Evolutionary conservation across 208 protist species (phyloP).

Genomic region (Zelonia costaricensis): DNA sequence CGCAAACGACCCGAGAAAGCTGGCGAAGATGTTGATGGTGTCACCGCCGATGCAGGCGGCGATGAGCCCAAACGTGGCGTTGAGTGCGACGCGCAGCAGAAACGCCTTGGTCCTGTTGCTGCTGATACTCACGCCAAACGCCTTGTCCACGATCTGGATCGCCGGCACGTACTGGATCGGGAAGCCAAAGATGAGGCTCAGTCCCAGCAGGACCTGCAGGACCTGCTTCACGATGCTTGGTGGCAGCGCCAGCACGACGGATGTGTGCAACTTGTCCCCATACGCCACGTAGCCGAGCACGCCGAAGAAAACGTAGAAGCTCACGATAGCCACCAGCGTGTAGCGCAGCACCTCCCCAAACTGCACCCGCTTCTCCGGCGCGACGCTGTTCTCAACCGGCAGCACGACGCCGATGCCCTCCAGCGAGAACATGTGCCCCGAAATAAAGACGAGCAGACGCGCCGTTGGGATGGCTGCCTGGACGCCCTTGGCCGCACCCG

Average conservation of each 20-base stretch:
- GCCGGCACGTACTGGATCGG: conserved; percentile 84
- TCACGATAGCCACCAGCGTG: conserved; percentile 54
- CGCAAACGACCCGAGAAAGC: conserved; percentile 78
- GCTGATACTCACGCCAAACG: conserved; percentile 40
- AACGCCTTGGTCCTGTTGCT: conserved; percentile 30
- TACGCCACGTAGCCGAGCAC: conserved; percentile 75
- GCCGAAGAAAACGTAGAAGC: conserved; percentile 68
- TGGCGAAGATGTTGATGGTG: conserved; percentile 75
- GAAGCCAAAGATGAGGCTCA: conserved; percentile 76
- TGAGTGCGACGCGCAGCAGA: conserved; percentile 50
- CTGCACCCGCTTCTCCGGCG: conserved; percentile 35
- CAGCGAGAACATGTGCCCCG: conserved; percentile 79
- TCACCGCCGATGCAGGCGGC: conserved; percentile 66
- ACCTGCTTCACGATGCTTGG: conserved; percentile 38
- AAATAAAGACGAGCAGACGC: conserved; percentile 66
- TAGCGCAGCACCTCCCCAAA: conserved; percentile 55
- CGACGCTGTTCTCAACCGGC: conserved; percentile 78
- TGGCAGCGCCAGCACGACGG: conserved; percentile 69
- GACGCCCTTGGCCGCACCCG: conserved; percentile 45
- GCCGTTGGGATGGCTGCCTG: conserved; percentile 34
- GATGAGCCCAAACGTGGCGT: conserved; percentile 49
- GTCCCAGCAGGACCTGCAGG: conserved; percentile 55
- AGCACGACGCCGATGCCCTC: conserved; percentile 79
- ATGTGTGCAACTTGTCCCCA: conserved; percentile 62
- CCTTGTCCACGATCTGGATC: conserved; percentile 78